Conservation (phyloP, 2,329 filamentous ascomycete genomes). For the Ceratocystis eucalypticola region DNA sequence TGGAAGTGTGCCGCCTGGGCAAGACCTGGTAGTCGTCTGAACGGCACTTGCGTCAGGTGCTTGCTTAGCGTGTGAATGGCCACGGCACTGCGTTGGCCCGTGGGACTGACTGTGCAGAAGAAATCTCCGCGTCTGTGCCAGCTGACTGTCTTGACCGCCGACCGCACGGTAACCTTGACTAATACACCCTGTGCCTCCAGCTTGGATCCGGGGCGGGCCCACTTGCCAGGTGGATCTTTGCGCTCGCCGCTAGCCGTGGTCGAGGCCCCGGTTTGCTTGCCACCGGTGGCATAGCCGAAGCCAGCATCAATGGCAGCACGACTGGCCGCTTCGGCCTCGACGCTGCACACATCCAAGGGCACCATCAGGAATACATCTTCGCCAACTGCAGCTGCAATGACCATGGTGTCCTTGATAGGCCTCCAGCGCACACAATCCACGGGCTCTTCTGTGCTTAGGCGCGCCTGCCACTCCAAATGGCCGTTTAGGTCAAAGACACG, state of each 20-base stretch:
- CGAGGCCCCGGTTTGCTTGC: slow-evolving; percentile 35
- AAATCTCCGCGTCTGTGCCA: slow-evolving; percentile 95
- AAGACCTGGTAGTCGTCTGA: slow-evolving; percentile 61
- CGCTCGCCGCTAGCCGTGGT: slow-evolving; percentile 41
- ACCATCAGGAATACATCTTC: slow-evolving; percentile 78
- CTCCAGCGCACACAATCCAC: slow-evolving; percentile 85
- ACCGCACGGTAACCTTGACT: slow-evolving; percentile 65
- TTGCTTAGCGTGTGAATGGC: slow-evolving; percentile 91
- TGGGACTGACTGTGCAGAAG: slow-evolving; percentile 78
- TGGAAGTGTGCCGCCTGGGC: slow-evolving; percentile 90
- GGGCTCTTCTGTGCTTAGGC: slow-evolving; percentile 61
- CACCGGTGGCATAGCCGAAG: slow-evolving; percentile 80
- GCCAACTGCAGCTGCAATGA: slow-evolving; percentile 71
- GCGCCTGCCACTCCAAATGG: slow-evolving; percentile 74
- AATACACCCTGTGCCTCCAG: slow-evolving; percentile 68
- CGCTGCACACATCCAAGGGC: slow-evolving; percentile 57
- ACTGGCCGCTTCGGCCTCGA: slow-evolving; percentile 59
- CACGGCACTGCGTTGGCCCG: slow-evolving; percentile 64
- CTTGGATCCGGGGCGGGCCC: slow-evolving; percentile 62
- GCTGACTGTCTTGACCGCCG: slow-evolving; percentile 71
- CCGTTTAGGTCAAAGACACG: slow-evolving; percentile 86
- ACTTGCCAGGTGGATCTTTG: slow-evolving; percentile 67
- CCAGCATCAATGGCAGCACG: slow-evolving; percentile 69
- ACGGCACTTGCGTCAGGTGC: slow-evolving; percentile 87
- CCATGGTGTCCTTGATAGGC: slow-evolving; percentile 63